Evolutionary conservation across 2,329 filamentous ascomycete genomes (phyloP).

Genomic region (Colletotrichum theobromicola): DNA sequence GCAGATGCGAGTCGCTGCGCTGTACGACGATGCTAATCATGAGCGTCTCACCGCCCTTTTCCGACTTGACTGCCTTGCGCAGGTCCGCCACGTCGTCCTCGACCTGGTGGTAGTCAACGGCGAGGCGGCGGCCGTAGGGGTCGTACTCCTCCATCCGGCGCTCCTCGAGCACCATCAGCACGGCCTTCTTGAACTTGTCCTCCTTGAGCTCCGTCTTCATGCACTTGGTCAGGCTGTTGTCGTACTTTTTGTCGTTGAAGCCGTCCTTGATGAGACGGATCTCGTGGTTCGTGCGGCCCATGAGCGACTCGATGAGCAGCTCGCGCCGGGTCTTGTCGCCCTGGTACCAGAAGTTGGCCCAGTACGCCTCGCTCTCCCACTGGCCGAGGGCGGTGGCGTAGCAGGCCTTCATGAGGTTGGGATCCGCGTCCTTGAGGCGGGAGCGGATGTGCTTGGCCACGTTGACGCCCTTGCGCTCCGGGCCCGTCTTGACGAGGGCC

Average conservation of each 20-base stretch:
- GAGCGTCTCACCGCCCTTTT: conserved; percentile 83
- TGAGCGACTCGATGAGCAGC: conserved; percentile 89
- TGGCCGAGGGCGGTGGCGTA: conserved; percentile 88
- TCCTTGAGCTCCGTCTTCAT: conserved; percentile 94
- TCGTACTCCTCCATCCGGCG: conserved; percentile 83
- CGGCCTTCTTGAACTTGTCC: conserved; percentile 92
- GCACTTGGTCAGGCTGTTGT: conserved; percentile 79
- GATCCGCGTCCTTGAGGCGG: conserved; percentile 74
- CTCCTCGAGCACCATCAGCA: conserved; percentile 84
- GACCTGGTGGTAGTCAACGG: conserved; percentile 64
- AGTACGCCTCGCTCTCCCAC: conserved; percentile 95
- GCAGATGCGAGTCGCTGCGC: conserved; percentile 80
- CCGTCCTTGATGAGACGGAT: conserved; percentile 84
- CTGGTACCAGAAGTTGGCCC: conserved; percentile 98
- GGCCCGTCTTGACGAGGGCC: conserved; percentile 79
- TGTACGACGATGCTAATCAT: conserved; percentile 87
- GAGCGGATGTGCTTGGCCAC: conserved; percentile 84
- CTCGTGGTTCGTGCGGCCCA: conserved; percentile 89
- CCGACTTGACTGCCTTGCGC: conserved; percentile 69
- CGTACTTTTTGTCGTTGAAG: conserved; percentile 92
- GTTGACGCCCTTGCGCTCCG: conserved; percentile 78
- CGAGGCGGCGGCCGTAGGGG: conserved; percentile 61
- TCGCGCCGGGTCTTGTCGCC: conserved; percentile 83
- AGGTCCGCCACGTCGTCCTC: conserved; percentile 76
- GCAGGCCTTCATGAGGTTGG: conserved; percentile 85